phyloP scores from a whole-genome alignment of 768 basidiomycete genomes.

The Daedaleopsis sinensis region DNA sequence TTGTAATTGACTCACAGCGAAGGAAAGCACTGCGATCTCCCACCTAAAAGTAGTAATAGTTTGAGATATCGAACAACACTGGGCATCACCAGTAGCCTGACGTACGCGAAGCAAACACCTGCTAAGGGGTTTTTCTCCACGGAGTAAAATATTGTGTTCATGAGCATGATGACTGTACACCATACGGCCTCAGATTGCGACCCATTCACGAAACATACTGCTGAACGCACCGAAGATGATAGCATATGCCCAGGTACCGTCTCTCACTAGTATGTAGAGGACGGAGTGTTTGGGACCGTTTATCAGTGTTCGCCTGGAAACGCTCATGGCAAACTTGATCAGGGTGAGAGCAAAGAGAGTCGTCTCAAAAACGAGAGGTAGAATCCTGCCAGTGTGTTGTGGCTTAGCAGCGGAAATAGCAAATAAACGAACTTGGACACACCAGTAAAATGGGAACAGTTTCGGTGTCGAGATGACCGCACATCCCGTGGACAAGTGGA shows the following conservation, averaged over 20 bases:
- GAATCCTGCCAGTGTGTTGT: neutral
- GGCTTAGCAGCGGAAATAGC: neutral
- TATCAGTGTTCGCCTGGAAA: neutral
- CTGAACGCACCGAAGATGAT: too few relatives aligned
- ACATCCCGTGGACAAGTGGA: neutral
- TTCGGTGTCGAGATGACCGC: neutral
- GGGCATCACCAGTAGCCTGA: too few relatives aligned
- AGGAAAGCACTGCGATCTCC: conserved; percentile 10
- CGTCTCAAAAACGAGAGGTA: neutral
- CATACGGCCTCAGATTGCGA: too few relatives aligned
- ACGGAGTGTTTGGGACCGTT: neutral
- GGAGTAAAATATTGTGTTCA: conserved; percentile 15
- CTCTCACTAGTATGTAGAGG: neutral
- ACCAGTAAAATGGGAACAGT: neutral
- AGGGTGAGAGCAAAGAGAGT: conserved; percentile 1
- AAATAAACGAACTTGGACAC: neutral
- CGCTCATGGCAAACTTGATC: neutral
- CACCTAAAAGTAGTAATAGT: too few relatives aligned
- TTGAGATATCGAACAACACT: too few relatives aligned
- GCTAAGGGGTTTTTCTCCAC: conserved; percentile 9
- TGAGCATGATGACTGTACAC: neutral
- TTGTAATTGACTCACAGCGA: conserved; percentile 1
- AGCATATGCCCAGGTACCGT: conserved; percentile 1
- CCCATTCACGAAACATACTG: neutral
- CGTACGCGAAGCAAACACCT: conserved; percentile 14